Percentiles rank a stretch among this genome's conserved stretches.
These are phyloP conservation scores for Suhomyces bokatorum DNA, from an alignment of 1,139 yeast species.

Conservation along the genomic window DNA sequence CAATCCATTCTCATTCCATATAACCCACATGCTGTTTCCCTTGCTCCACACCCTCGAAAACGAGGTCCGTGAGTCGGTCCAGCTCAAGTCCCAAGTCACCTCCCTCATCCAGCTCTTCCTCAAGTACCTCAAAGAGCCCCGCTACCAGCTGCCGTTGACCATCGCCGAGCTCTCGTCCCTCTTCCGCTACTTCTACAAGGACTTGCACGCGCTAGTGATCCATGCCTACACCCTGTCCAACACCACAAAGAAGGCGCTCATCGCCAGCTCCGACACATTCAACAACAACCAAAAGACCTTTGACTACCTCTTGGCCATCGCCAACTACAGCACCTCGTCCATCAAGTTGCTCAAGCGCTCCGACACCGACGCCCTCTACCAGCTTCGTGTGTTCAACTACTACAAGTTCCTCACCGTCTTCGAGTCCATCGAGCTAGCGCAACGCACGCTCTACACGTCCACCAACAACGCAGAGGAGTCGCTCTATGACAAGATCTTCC, in stretches of 20 bases:
- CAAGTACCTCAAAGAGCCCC: slow-evolving; percentile 44
- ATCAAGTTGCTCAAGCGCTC: slow-evolving; percentile 39
- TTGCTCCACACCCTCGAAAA: slow-evolving; percentile 11
- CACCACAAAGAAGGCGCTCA: slow-evolving; percentile 40
- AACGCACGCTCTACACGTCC: slow-evolving; percentile 31
- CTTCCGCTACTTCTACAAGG: slow-evolving; percentile 39
- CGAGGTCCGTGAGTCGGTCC: slow-evolving; percentile 14
- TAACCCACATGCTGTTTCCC: slow-evolving; percentile 7
- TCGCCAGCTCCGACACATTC: slow-evolving; percentile 32
- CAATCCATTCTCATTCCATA: no score
- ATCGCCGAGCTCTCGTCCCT: slow-evolving; percentile 35
- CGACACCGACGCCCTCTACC: slow-evolving; percentile 39
- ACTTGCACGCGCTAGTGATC: slow-evolving; percentile 37
- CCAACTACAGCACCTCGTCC: slow-evolving; percentile 43
- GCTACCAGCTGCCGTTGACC: slow-evolving; percentile 44
- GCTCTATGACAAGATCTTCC: slow-evolving; percentile 41
- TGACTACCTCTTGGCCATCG: slow-evolving; percentile 48
- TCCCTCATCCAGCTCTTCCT: slow-evolving; percentile 32
- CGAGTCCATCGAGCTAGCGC: slow-evolving; percentile 39
- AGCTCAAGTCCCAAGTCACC: slow-evolving; percentile 25
- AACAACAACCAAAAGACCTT: slow-evolving; percentile 32
- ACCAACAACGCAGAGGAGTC: slow-evolving; percentile 28
- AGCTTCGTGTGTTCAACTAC: slow-evolving; percentile 43
- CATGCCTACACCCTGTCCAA: slow-evolving; percentile 42
- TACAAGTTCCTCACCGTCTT: slow-evolving; percentile 40